Conservation (phyloP, 768 basidiomycete genomes). For the Cubamyces lactineus region DNA sequence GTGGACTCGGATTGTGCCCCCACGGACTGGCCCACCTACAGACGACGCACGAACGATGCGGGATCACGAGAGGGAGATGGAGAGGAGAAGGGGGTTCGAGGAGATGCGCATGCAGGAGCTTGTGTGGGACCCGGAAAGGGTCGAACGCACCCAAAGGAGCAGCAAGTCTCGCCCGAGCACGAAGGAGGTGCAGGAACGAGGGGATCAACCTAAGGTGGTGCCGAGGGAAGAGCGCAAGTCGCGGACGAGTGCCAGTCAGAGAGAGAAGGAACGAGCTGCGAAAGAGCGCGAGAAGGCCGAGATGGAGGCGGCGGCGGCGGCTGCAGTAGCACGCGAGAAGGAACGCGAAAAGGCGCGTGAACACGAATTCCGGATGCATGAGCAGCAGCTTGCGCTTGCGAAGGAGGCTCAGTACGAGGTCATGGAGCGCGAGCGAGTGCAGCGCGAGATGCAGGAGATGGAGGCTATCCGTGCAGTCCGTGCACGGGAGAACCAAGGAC, state of each 20-base stretch:
- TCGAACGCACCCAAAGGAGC: constrained; percentile 1
- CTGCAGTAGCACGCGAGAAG: constrained; percentile 22
- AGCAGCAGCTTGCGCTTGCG: constrained; percentile 18
- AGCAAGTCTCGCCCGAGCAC: constrained; percentile 19
- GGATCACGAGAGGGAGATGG: constrained; percentile 23
- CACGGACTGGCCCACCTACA: constrained; percentile 3
- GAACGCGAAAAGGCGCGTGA: constrained; percentile 16
- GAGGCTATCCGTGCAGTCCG: constrained; percentile 26
- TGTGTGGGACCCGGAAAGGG: constrained; percentile 27
- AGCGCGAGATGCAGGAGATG: constrained; percentile 34
- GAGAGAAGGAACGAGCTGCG: constrained; percentile 18
- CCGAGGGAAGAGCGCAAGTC: constrained; percentile 33
- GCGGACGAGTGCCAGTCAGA: constrained; percentile 31
- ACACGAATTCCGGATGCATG: constrained; percentile 21
- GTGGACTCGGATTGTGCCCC: constrained; percentile 21
- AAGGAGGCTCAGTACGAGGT: constrained; percentile 29
- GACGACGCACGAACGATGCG: constrained; percentile 14
- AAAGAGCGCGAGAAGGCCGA: constrained; percentile 14
- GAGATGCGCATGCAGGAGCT: constrained; percentile 37
- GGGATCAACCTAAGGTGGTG: constrained; percentile 35
- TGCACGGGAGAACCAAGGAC: constrained; percentile 12
- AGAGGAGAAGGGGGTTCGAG: constrained; percentile 26
- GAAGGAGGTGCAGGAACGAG: constrained; percentile 33
- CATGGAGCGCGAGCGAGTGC: constrained; percentile 22
- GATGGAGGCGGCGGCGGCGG: constrained; percentile 27